Conservation (phyloP, 2,329 filamentous ascomycete genomes). For the Cylindrodendrum hubeiense region DNA sequence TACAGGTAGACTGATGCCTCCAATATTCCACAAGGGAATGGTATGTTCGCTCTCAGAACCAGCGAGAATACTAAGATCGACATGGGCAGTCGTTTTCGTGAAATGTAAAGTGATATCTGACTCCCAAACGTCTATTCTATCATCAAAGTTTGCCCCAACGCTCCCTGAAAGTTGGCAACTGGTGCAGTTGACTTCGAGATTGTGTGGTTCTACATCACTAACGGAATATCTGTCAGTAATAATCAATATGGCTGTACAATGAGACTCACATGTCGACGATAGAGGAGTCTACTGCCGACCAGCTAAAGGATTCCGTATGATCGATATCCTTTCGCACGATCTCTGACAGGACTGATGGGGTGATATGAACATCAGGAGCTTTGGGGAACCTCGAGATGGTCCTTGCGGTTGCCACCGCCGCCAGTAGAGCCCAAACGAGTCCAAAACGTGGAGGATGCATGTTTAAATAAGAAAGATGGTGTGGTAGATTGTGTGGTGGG, state of each 20-base stretch:
- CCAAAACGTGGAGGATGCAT: not conserved
- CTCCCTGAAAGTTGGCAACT: slow-evolving; percentile 2
- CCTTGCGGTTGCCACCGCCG: not conserved
- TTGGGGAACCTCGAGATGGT: not conserved
- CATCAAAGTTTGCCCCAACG: not conserved
- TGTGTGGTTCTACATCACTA: not conserved
- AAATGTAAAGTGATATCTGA: slow-evolving; percentile 10
- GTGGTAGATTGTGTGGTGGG: too few relatives aligned
- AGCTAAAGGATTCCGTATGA: not conserved
- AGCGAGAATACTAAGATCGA: slow-evolving; percentile 1
- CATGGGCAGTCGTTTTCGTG: not conserved
- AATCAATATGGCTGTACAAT: not conserved
- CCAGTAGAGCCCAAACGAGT: not conserved
- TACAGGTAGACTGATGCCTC: slow-evolving; percentile 1
- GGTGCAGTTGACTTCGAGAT: slow-evolving; percentile 7
- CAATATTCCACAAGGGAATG: slow-evolving; percentile 1
- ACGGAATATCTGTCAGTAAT: not conserved
- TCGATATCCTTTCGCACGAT: not conserved
- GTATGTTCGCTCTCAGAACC: not conserved
- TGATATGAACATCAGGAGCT: not conserved
- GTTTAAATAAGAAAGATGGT: not conserved
- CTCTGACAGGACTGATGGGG: not conserved
- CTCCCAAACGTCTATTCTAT: not conserved
- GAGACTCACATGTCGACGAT: not conserved
- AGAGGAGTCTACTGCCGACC: not conserved